Evolutionary conservation across 371 early-diverging fungal genomes (phyloP).

Genomic region (Mortierella sp.): DNA sequence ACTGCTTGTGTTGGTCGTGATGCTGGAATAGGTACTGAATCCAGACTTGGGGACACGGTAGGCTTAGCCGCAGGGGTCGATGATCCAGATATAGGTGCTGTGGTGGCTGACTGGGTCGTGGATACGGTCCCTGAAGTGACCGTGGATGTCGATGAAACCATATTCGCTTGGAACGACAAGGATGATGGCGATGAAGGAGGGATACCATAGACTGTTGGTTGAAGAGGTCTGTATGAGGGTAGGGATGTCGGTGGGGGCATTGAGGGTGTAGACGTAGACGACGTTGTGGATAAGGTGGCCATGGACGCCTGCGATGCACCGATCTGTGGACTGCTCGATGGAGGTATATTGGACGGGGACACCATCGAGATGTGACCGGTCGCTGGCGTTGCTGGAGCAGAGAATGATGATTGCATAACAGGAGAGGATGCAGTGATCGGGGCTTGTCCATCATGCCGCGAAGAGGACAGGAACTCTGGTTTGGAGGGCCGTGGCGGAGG

Average conservation of each 20-base stretch:
- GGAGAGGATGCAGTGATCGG: conserved; percentile 11
- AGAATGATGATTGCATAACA: conserved; percentile 2
- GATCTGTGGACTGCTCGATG: background rate
- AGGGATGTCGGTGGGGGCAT: conserved; percentile 18
- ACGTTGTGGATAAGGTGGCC: conserved; percentile 4
- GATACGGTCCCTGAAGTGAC: background rate
- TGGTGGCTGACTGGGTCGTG: background rate
- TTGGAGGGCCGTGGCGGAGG: conserved; percentile 48
- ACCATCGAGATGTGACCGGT: background rate
- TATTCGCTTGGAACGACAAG: background rate
- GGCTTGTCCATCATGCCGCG: conserved; percentile 17
- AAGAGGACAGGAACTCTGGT: conserved; percentile 37
- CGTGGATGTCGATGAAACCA: background rate
- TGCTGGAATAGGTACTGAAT: conserved; percentile 10
- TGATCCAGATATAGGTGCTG: background rate
- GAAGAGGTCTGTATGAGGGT: conserved; percentile 22
- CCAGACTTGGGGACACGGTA: background rate
- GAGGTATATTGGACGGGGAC: background rate
- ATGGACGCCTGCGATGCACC: conserved; percentile 3
- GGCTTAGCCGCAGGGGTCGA: background rate
- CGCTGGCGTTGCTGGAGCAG: conserved; percentile 15
- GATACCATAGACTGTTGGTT: conserved; percentile 18
- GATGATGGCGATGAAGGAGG: background rate
- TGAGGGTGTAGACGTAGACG: background rate
- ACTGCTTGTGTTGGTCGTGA: conserved; percentile 12